Percentiles rank a stretch among this genome's conserved stretches.
These are phyloP conservation scores for Cucurbita pepo DNA, from an alignment of 306 rosid genomes.

Conservation along the genomic window DNA sequence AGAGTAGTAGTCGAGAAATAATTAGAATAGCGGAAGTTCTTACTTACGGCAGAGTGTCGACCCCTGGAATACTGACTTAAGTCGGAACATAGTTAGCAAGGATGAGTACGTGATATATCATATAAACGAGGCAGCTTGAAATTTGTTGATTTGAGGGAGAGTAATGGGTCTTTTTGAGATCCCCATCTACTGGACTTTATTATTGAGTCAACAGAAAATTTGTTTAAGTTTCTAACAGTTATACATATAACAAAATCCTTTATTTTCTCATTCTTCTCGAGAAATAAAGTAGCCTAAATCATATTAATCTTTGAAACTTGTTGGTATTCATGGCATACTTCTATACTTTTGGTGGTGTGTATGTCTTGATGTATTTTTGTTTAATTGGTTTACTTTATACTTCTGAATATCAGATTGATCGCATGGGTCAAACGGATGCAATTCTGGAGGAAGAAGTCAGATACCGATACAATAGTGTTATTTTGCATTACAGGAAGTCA, in stretches of 20 bases:
- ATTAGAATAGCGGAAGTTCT: background rate
- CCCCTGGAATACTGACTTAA: background rate
- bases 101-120: background rate
- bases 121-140: background rate
- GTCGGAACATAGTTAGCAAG: background rate
- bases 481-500: conserved; percentile 72
- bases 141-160: background rate
- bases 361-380: background rate
- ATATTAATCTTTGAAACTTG: background rate
- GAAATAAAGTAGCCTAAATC: background rate
- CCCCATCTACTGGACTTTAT: background rate
- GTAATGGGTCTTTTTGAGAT: background rate
- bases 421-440: conserved; percentile 64
- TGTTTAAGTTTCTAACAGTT: background rate
- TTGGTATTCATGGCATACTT: background rate
- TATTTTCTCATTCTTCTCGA: background rate
- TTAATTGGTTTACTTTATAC: conserved; percentile 6
- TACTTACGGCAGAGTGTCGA: too few relatives aligned
- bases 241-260: background rate
- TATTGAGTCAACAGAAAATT: background rate
- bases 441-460: conserved; percentile 70
- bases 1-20: background rate
- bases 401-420: conserved; percentile 45
- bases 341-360: background rate
- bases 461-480: conserved; percentile 62